Base-by-base conservation (phyloP, 495 filamentous ascomycete species). In the Tuber borchii region DNA sequence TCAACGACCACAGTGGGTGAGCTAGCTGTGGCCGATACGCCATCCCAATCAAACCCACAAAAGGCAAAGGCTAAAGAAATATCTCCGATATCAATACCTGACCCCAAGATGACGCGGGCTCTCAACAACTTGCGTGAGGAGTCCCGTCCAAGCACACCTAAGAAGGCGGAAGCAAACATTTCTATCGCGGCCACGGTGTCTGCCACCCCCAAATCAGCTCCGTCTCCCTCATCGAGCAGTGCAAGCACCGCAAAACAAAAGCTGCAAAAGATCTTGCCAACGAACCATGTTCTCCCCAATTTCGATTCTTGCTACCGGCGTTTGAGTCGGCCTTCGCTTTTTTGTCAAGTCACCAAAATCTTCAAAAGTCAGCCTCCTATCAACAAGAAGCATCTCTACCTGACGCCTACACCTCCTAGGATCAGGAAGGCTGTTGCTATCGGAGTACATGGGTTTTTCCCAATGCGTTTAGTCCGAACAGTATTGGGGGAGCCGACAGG, bases 401-500 rank as follows among this genome's bases (percentile, higher is more conserved):
- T 92, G n/a, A 83, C 89, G n/a, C 89, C 88, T 51, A 87, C 92
- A 42, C 87, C 90, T 8, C 90, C 89, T 2, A 90, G 87, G 78
- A 88, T 97, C 12, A 94, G 90, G 83, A 92, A 89, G 77, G 95
- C 95, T 37, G 85, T 99, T 17, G 93, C 94, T 12, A 97, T 99
- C 77, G 95, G 95, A 37, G 90, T 99, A 26, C 95, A 99, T 84
- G 95, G 95, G 8, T 93, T 94, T 76, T 97, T 97, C 78, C 95
- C 95, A 7, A 93, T 93, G 34, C 88, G 91, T 0, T 87, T 95
- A 56, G 87, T 99, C 43, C 90, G 95, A 19, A 91, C 90, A 39
- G 90, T 99, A 40, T 89, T 98, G 9, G 95, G 95, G 3, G 96
- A 97, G 77, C 95, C 95, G 0, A 97, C 93, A 9, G 95, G 95